phyloP scores from a whole-genome alignment of 2,329 filamentous ascomycete genomes.

The Myriosclerotinia scirpicola region DNA sequence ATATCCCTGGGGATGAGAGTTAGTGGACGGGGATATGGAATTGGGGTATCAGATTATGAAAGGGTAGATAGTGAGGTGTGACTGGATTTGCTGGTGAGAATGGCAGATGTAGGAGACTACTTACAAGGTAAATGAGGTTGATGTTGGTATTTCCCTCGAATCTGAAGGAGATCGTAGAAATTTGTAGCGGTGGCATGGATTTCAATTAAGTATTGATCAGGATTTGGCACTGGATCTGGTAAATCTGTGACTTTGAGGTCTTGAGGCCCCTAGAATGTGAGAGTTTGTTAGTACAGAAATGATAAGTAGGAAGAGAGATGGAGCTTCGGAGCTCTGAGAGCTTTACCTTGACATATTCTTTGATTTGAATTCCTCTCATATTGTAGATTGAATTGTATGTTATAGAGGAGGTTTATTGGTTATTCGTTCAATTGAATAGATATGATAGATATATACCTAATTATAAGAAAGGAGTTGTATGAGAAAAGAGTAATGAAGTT shows the following conservation, averaged over 20 bases:
- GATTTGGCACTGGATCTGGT: slow-evolving; percentile 68
- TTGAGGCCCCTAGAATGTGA: slow-evolving; percentile 61
- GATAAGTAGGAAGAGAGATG: background rate
- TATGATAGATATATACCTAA: background rate
- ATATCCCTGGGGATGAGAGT: slow-evolving; percentile 49
- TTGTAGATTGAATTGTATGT: slow-evolving; percentile 35
- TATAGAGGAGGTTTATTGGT: background rate
- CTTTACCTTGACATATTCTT: slow-evolving; percentile 69
- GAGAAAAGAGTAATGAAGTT: background rate
- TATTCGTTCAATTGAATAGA: background rate
- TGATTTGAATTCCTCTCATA: slow-evolving; percentile 76
- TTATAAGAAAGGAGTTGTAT: background rate
- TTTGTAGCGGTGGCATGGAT: slow-evolving; percentile 88
- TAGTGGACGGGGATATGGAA: background rate
- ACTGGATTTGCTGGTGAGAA: background rate
- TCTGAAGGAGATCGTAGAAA: slow-evolving; percentile 96
- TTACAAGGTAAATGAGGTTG: slow-evolving; percentile 78
- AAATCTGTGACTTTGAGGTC: slow-evolving; percentile 75
- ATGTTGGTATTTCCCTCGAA: slow-evolving; percentile 92
- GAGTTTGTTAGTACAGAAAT: background rate
- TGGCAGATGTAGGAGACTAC: background rate
- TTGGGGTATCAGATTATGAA: no score
- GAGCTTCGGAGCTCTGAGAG: slow-evolving; percentile 1
- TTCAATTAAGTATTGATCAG: slow-evolving; percentile 79
- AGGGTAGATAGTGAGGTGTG: background rate